These are phyloP conservation scores for Lichtheimia corymbifera DNA, from an alignment of 371 early-diverging fungal genomes.

Conservation along the genomic window DNA sequence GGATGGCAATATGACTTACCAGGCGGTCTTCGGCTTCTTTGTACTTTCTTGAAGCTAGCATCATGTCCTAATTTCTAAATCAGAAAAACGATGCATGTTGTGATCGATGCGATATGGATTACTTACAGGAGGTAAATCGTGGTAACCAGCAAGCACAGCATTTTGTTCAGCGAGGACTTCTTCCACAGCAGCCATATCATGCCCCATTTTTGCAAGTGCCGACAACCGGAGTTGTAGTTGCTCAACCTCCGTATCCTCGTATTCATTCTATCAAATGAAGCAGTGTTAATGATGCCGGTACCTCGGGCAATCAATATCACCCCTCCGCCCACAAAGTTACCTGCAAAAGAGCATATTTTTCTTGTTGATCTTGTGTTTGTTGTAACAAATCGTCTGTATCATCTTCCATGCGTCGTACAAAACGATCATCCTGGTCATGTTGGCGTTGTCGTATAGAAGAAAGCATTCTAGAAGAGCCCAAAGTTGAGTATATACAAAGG, in stretches of 20 bases:
- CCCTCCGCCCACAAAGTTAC: conserved; percentile 5
- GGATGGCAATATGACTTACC: conserved; percentile 7
- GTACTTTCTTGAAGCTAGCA: conserved; percentile 14
- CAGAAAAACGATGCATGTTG: neutral
- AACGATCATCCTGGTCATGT: neutral
- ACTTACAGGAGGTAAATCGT: conserved; percentile 22
- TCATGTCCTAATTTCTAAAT: conserved; percentile 14
- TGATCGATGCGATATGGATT: neutral
- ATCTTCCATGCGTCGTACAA: conserved; percentile 6
- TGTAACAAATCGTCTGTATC: conserved; percentile 9
- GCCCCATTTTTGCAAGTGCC: conserved; percentile 14
- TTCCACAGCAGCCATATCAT: conserved; percentile 15
- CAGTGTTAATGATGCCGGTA: neutral
- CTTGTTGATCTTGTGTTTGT: conserved; percentile 7
- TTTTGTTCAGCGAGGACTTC: conserved; percentile 9
- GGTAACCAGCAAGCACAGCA: conserved; percentile 9
- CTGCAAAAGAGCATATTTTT: conserved; percentile 10
- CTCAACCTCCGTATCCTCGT: conserved; percentile 14
- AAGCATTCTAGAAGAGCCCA: conserved; percentile 10
- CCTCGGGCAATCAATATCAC: neutral
- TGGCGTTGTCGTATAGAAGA: conserved; percentile 4
- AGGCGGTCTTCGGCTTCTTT: conserved; percentile 16
- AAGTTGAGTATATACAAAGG: neutral
- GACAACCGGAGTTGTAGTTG: conserved; percentile 16
- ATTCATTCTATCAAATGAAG: conserved; percentile 8